phyloP scores from a whole-genome alignment of 2,329 filamentous ascomycete species.

The Monilinia fructicola region DNA sequence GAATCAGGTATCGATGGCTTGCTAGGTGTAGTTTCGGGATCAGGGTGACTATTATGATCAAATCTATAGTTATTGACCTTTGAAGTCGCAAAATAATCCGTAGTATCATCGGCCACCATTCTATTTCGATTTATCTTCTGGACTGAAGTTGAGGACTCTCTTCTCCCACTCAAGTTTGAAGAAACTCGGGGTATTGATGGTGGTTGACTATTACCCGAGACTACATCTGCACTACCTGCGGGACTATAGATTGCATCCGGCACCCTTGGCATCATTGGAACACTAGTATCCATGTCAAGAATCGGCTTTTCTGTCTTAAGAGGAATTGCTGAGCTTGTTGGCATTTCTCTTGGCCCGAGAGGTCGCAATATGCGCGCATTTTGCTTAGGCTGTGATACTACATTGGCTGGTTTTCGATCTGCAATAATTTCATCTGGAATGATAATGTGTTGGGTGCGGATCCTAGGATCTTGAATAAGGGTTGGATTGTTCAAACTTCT shows the following conservation, averaged over 20 bases:
- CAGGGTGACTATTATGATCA: slow-evolving; percentile 15
- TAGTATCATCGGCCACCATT: slow-evolving; percentile 27
- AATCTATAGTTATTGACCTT: slow-evolving; percentile 24
- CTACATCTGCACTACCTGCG: slow-evolving; percentile 35
- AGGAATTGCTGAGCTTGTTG: slow-evolving; percentile 32
- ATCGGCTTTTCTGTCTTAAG: slow-evolving; percentile 29
- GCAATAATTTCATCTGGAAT: slow-evolving; percentile 40
- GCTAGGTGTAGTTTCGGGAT: not conserved
- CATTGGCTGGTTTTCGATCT: slow-evolving; percentile 14
- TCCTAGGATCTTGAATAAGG: slow-evolving; percentile 53
- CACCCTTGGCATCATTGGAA: slow-evolving; percentile 39
- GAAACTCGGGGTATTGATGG: slow-evolving; percentile 35
- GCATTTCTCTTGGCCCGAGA: slow-evolving; percentile 38
- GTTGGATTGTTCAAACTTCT: slow-evolving; percentile 43
- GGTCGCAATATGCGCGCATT: slow-evolving; percentile 27
- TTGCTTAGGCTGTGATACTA: slow-evolving; percentile 16
- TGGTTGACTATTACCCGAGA: slow-evolving; percentile 32
- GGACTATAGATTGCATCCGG: slow-evolving; percentile 43
- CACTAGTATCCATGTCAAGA: slow-evolving; percentile 32
- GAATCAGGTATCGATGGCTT: slow-evolving; percentile 29
- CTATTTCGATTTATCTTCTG: slow-evolving; percentile 34
- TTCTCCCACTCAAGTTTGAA: slow-evolving; percentile 32
- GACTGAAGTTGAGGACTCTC: slow-evolving; percentile 34
- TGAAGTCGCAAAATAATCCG: slow-evolving; percentile 34
- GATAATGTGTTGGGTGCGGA: slow-evolving; percentile 50